These are phyloP conservation scores for Zoysia pacifica DNA, from an alignment of 176 grass and related monocot species.

Conservation along the genomic window DNA sequence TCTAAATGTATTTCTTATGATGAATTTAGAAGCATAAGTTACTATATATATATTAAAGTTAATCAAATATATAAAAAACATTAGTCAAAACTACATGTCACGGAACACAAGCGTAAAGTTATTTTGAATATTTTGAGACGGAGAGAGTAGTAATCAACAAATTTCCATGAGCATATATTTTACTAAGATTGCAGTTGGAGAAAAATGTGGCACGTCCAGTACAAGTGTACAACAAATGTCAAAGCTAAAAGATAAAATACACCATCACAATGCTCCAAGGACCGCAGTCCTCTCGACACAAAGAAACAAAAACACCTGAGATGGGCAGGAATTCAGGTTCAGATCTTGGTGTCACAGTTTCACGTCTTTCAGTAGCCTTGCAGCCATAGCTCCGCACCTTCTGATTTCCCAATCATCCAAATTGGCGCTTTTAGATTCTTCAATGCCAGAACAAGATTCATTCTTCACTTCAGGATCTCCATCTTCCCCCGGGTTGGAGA, in stretches of 20 bases:
- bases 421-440: slow-evolving; percentile 13
- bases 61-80: too few relatives aligned
- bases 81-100: too few relatives aligned
- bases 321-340: not conserved
- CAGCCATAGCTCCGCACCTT: slow-evolving; percentile 79
- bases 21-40: too few relatives aligned
- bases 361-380: slow-evolving; percentile 82
- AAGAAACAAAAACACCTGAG: not conserved
- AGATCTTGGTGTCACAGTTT: slow-evolving; percentile 47
- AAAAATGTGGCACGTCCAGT: not conserved
- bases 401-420: slow-evolving; percentile 88
- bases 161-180: not conserved
- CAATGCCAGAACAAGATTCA: slow-evolving; percentile 3
- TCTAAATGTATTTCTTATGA: too few relatives aligned
- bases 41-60: too few relatives aligned
- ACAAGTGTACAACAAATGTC: not conserved
- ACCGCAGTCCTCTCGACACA: not conserved
- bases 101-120: too few relatives aligned
- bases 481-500: slow-evolving; percentile 36
- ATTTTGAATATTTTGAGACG: too few relatives aligned
- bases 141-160: not conserved
- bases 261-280: not conserved
- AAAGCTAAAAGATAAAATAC: not conserved
- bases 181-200: not conserved
- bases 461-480: slow-evolving; percentile 18